A percentile compares a stretch with the other conserved stretches of the same genome.
phyloP scores from a whole-genome alignment of 2,329 filamentous ascomycete species.

The Alternaria postmessia region DNA sequence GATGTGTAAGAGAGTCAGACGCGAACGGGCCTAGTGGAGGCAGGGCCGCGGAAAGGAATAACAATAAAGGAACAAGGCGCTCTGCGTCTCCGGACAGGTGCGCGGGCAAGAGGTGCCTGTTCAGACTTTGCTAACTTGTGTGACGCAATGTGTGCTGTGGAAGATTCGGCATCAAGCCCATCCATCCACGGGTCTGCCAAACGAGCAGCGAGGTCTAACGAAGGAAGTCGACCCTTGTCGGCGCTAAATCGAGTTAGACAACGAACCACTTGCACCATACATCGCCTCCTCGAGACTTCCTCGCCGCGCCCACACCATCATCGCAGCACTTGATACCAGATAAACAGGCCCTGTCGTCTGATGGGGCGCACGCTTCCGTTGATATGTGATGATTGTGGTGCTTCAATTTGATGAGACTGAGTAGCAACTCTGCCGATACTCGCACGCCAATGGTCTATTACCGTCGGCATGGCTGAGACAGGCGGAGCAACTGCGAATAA shows the following conservation, averaged over 20 bases:
- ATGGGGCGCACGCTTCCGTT: not conserved
- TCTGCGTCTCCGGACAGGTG: slow-evolving; percentile 6
- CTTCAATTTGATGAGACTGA: not conserved
- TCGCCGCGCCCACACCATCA: slow-evolving; percentile 25
- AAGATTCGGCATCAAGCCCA: slow-evolving; percentile 17
- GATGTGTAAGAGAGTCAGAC: slow-evolving; percentile 26
- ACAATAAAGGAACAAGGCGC: slow-evolving; percentile 8
- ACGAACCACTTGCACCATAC: slow-evolving; percentile 23
- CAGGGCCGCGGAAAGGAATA: slow-evolving; percentile 12
- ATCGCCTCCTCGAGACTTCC: slow-evolving; percentile 35
- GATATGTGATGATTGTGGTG: not conserved
- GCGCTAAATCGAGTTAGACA: slow-evolving; percentile 28
- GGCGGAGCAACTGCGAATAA: slow-evolving; percentile 16
- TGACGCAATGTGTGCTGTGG: slow-evolving; percentile 18
- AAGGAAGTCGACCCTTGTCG: slow-evolving; percentile 8
- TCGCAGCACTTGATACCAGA: slow-evolving; percentile 5
- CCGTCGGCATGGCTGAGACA: slow-evolving; percentile 10
- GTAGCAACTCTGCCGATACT: not conserved
- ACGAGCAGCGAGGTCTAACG: slow-evolving; percentile 19
- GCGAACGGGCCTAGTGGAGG: slow-evolving; percentile 19
- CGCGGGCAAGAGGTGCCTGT: not conserved
- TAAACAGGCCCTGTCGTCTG: not conserved
- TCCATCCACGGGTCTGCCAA: slow-evolving; percentile 15
- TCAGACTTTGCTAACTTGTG: slow-evolving; percentile 8
- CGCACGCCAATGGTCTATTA: not conserved